Conservation (phyloP, 345 rosid genomes). For the Aquilaria malaccensis region DNA sequence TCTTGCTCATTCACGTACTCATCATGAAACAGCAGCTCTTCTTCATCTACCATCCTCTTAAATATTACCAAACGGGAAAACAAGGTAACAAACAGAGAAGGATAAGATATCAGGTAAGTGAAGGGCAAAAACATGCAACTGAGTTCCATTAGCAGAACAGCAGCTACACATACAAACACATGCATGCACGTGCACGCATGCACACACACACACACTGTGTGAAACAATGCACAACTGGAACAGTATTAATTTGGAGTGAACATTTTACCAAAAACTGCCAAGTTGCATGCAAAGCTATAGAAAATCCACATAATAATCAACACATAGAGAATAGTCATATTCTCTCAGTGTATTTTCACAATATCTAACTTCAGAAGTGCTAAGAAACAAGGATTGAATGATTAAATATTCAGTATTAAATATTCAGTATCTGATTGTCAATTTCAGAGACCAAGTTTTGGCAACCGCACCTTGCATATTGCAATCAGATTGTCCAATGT, state of each 20-base stretch:
- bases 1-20: slow-evolving; percentile 93
- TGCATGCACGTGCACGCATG: too few relatives aligned
- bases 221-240: too few relatives aligned
- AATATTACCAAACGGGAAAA: slow-evolving; percentile 8
- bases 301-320: neutral
- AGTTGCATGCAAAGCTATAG: neutral
- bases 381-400: too few relatives aligned
- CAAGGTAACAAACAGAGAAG: too few relatives aligned
- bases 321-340: too few relatives aligned
- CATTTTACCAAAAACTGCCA: too few relatives aligned
- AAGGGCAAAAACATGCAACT: neutral
- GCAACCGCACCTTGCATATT: slow-evolving; percentile 69
- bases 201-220: neutral
- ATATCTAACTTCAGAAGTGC: too few relatives aligned
- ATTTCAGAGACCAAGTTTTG: neutral
- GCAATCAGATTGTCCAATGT: slow-evolving; percentile 69
- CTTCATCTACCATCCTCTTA: slow-evolving; percentile 94
- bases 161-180: neutral
- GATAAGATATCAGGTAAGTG: neutral
- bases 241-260: too few relatives aligned
- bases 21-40: slow-evolving; percentile 82
- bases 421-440: too few relatives aligned
- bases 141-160: neutral
- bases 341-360: too few relatives aligned
- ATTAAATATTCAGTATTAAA: too few relatives aligned